Conservation (phyloP, 805 yeast species). For the Monosporozyma aerobia region DNA sequence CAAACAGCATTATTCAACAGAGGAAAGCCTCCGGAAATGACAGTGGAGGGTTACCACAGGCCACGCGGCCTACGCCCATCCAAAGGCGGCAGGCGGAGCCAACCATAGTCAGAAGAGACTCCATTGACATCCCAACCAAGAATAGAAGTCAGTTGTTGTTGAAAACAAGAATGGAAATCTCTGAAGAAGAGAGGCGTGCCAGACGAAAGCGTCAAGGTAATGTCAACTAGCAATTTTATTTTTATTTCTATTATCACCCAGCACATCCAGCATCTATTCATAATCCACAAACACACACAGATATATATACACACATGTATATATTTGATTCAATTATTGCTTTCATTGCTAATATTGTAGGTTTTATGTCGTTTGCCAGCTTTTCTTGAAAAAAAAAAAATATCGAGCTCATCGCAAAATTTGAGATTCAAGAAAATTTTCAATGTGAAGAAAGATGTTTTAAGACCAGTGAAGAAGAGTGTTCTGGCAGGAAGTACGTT, state of each 20-base stretch:
- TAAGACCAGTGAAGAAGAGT: neutral
- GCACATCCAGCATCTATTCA: too few species aligned
- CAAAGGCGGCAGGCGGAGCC: neutral
- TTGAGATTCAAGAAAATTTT: neutral
- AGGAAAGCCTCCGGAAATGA: conserved; percentile 15
- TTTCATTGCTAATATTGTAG: neutral
- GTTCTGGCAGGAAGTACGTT: neutral
- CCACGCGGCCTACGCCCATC: neutral
- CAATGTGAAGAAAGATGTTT: neutral
- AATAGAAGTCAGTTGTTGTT: conserved; percentile 18
- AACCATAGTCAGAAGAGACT: conserved; percentile 13
- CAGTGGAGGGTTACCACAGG: neutral
- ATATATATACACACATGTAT: neutral
- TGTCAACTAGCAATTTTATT: neutral
- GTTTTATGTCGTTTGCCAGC: neutral
- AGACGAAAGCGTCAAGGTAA: neutral
- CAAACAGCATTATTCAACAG: conserved; percentile 33
- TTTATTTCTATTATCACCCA: too few species aligned
- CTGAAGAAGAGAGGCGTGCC: conserved; percentile 23
- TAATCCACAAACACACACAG: too few species aligned
- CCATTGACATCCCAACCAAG: conserved; percentile 29
- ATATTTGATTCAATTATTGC: neutral
- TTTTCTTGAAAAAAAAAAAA: neutral
- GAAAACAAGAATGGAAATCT: conserved; percentile 28
- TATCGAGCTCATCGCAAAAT: conserved; percentile 1